These are phyloP conservation scores for Bolboschoenus planiculmis DNA, from an alignment of 176 grass and related monocot genomes.

Conservation along the genomic window DNA sequence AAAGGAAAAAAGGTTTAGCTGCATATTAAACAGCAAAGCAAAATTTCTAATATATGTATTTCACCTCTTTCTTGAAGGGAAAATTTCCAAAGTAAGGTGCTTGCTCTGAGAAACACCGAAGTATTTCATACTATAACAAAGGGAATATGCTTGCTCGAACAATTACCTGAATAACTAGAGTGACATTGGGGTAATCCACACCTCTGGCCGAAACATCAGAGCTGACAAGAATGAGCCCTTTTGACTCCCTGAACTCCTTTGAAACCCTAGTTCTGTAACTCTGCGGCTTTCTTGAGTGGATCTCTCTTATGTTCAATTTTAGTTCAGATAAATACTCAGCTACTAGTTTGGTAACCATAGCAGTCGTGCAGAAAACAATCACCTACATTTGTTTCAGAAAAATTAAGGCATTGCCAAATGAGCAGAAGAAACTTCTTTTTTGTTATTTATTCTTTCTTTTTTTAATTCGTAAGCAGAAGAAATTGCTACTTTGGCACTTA, in stretches of 20 bases:
- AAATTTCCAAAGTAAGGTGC: background rate
- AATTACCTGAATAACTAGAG: constrained; percentile 90
- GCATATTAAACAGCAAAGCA: background rate
- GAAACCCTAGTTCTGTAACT: constrained; percentile 93
- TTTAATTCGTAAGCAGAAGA: background rate
- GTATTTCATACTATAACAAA: background rate
- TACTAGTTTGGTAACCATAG: constrained; percentile 85
- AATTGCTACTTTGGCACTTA: constrained; percentile 25
- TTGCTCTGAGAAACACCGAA: background rate
- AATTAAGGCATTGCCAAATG: background rate
- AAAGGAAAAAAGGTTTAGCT: background rate
- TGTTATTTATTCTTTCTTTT: background rate
- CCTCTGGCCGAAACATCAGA: constrained; percentile 93
- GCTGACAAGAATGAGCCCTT: constrained; percentile 93
- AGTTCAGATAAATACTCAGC: constrained; percentile 73
- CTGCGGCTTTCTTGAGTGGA: constrained; percentile 92
- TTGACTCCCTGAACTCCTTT: constrained; percentile 96
- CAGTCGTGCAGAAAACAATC: constrained; percentile 96
- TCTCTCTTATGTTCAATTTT: constrained; percentile 85
- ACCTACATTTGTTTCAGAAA: constrained; percentile 43
- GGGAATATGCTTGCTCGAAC: constrained; percentile 3
- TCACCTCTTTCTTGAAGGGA: background rate
- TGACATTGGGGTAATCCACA: constrained; percentile 98
- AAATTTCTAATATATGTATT: background rate
- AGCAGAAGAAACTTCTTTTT: background rate